Base-by-base conservation (phyloP, 164 flowering plant species). In the Chloranthus sessilifolius region DNA sequence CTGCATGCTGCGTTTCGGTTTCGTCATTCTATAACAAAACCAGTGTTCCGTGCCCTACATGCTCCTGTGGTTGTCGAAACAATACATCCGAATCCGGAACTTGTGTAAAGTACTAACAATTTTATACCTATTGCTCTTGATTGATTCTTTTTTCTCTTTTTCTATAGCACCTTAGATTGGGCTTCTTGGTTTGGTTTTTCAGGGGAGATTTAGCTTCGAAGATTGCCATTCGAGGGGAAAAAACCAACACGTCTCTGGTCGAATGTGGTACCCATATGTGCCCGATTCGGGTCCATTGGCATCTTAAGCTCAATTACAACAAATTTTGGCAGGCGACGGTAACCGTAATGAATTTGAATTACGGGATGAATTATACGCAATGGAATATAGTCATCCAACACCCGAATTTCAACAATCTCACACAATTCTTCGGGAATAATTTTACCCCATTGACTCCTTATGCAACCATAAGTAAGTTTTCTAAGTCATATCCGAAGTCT, bases 251-350 rank as follows among this genome's bases (percentile, higher is more conserved):
- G 2, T 88, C 90, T 38, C 67, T 85, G 15, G 76, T 88, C 41
- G 91, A 79, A 62, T 88, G 96, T 64, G 83, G 95, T 0, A 76
- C 61, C 49, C 96, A 88, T 55, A 88, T 88, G 96, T 88, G 96
- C 50, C 96, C 94, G 1, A 66, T 88, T 22, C 76, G 94, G 14
- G 70, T 88, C 25, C 96, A 88, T 56, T 88, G 96, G 95, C 96
- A 85, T 58, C 82, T 88, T 23, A 88, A 85, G 72, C 71, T 75
- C 54, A 88, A 81, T 55, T 88, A 85, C 70, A 79, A 79, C 63
- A 83, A 83, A 36, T 88, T 83, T 49, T 85, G 96, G 96, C 72
- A 94, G 17, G 88, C 81, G 51, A 85, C 85, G 74, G 59, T 82
- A 59, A 71, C 95, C 9, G 66, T 88, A 44, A 81, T 88, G 5